Base-by-base conservation (phyloP, 2,329 filamentous ascomycete species). In the Botrytis deweyae region DNA sequence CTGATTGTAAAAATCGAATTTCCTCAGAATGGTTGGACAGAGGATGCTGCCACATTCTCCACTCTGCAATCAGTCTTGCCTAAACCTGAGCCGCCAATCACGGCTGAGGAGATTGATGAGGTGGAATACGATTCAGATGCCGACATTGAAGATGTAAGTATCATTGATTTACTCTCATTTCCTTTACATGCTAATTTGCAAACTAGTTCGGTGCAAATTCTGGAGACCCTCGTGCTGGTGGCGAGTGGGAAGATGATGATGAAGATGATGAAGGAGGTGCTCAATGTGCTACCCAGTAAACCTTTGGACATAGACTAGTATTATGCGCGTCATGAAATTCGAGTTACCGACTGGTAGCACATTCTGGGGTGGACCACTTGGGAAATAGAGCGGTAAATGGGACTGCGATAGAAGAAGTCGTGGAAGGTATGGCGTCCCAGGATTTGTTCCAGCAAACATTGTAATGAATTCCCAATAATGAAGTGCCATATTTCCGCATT, bases 1-100 rank as follows among this genome's bases (percentile, higher is more conserved):
- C 86, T 99, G 61, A 85, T 92, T 55, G 91, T 98, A 76, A 91
- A 96, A 79, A 88, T 99, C 76, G 88, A 93, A 72, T 98, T 98
- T 85, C 96, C 96, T 3, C 90, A 95, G 78, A 90, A 95, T 79
- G 92, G 90, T 40, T 98, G 94, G 94, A 85, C 95, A 74, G 86
- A 88, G 76, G 88, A 92, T 73, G 89, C 93, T n/a, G 88, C 88
- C 20, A 87, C 90, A 0, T 88, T 95, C 74, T 88, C 91, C 72
- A 88, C 89, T 64, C 85, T 99, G 73, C 86, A 88, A 79, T 92
- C 93, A 79, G 86, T 97, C 42, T 86, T 99, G 20, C 96, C 96
- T 0, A 83, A 83, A 74, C 85, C 88, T 16, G 87, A 81, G 0
- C 84, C 88, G 7, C 84, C 87, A 16, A 91, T 95, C 76, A 86